Evolutionary conservation across 345 rosid genomes (phyloP).

Genomic region (Bretschneidera sinensis): DNA sequence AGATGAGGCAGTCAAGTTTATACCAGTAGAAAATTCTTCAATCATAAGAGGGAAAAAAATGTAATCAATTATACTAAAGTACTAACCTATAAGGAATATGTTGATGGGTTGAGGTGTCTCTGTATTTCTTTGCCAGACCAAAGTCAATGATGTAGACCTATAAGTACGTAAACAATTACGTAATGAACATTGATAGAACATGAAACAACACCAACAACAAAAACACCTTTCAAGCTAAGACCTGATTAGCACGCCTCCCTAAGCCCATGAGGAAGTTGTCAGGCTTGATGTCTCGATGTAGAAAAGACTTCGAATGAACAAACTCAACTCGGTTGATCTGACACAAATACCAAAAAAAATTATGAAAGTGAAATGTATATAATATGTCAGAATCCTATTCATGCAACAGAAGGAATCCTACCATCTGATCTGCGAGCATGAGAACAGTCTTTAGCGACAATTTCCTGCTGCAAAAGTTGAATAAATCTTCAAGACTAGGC

Average conservation of each 20-base stretch:
- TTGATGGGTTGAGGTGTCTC: conserved; percentile 73
- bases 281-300: conserved; percentile 88
- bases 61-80: too few species aligned
- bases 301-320: conserved; percentile 83
- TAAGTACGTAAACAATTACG: conserved; percentile 13
- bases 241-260: conserved; percentile 87
- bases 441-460: conserved; percentile 82
- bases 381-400: neutral
- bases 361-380: neutral
- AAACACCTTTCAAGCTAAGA: conserved; percentile 17
- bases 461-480: conserved; percentile 83
- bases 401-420: conserved; percentile 25
- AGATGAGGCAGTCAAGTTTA: neutral
- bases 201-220: conserved; percentile 2
- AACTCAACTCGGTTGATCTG: conserved; percentile 86
- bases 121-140: conserved; percentile 87
- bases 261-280: conserved; percentile 95
- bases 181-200: conserved; percentile 9
- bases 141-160: conserved; percentile 87
- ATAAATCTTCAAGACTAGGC: conserved; percentile 91
- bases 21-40: neutral
- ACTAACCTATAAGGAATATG: conserved; percentile 86
- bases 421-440: conserved; percentile 97
- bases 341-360: conserved; percentile 15
- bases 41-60: too few species aligned